These are phyloP conservation scores for Chimonanthus salicifolius DNA, from an alignment of 164 flowering plant species.

Conservation along the genomic window DNA sequence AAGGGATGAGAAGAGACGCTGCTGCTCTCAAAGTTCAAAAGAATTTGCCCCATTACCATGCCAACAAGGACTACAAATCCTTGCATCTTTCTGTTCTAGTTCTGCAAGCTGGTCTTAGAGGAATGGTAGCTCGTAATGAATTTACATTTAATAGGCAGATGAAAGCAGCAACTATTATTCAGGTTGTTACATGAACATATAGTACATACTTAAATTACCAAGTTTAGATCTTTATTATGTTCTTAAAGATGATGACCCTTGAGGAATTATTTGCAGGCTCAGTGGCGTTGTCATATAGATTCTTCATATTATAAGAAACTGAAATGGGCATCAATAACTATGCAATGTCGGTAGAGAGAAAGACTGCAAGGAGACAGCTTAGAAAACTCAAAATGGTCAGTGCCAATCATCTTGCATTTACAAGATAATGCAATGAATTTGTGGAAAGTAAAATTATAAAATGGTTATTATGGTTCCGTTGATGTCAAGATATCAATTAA, in stretches of 20 bases:
- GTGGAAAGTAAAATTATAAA: no score
- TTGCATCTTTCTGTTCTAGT: constrained; percentile 38
- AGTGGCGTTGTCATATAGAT: constrained; percentile 62
- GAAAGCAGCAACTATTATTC: constrained; percentile 55
- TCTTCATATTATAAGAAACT: constrained; percentile 50
- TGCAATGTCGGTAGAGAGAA: constrained; percentile 70
- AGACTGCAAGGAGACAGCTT: constrained; percentile 44
- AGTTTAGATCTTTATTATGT: not conserved
- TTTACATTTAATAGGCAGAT: constrained; percentile 44
- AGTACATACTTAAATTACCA: not conserved
- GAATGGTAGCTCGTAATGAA: constrained; percentile 57
- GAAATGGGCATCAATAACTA: constrained; percentile 40
- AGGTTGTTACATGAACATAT: constrained; percentile 34
- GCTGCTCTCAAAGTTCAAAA: constrained; percentile 76
- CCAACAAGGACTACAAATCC: constrained; percentile 35
- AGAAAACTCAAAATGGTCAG: constrained; percentile 53
- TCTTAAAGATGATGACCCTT: not conserved
- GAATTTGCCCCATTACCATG: constrained; percentile 38
- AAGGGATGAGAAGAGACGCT: constrained; percentile 41
- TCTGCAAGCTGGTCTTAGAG: constrained; percentile 66
- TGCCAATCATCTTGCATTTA: not conserved
- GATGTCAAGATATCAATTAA: not conserved
- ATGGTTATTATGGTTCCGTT: not conserved
- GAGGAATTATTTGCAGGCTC: constrained; percentile 42
- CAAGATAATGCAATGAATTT: not conserved